A percentile compares a stretch with the other conserved stretches of the same genome.
Conservation (phyloP, 768 basidiomycete species). For the Strobilomyces confusus region DNA sequence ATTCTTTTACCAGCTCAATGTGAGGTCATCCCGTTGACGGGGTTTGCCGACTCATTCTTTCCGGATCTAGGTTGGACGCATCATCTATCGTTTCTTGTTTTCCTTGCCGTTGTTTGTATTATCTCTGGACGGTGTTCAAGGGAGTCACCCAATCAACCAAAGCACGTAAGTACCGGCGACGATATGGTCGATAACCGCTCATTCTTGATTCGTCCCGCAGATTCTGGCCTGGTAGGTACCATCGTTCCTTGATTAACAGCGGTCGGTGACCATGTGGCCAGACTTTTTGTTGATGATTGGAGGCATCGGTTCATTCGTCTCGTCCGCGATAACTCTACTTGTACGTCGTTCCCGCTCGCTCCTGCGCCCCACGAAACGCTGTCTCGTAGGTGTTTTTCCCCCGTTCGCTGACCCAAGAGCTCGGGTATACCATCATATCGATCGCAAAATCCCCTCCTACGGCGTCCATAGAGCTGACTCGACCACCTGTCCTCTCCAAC, state of each 20-base stretch:
- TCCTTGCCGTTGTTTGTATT: conserved; percentile 65
- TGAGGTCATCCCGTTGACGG: conserved; percentile 34
- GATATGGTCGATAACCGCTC: not conserved
- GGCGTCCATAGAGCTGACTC: conserved; percentile 22
- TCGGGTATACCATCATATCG: conserved; percentile 48
- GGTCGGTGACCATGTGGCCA: conserved; percentile 14
- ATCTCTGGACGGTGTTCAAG: conserved; percentile 58
- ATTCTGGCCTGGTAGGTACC: conserved; percentile 53
- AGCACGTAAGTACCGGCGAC: conserved; percentile 47
- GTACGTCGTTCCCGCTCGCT: conserved; percentile 38
- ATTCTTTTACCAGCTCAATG: conserved; percentile 77
- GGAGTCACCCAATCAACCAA: conserved; percentile 44
- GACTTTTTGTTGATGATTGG: conserved; percentile 72
- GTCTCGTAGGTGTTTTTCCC: conserved; percentile 67
- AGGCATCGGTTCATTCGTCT: conserved; percentile 72
- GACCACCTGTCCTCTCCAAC: not conserved
- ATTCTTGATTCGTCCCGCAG: conserved; percentile 29
- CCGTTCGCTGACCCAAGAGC: conserved; percentile 61
- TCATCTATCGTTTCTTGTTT: conserved; percentile 74
- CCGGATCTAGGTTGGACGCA: conserved; percentile 52
- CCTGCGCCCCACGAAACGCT: not conserved
- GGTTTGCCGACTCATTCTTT: not conserved
- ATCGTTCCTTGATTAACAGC: not conserved
- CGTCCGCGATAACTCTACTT: conserved; percentile 75
- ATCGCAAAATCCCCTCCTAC: conserved; percentile 28